Evolutionary conservation across 2,329 filamentous ascomycete genomes (phyloP), one percentile per base, ranked within the genome.

Genomic region (Diaporthe capsici): DNA sequence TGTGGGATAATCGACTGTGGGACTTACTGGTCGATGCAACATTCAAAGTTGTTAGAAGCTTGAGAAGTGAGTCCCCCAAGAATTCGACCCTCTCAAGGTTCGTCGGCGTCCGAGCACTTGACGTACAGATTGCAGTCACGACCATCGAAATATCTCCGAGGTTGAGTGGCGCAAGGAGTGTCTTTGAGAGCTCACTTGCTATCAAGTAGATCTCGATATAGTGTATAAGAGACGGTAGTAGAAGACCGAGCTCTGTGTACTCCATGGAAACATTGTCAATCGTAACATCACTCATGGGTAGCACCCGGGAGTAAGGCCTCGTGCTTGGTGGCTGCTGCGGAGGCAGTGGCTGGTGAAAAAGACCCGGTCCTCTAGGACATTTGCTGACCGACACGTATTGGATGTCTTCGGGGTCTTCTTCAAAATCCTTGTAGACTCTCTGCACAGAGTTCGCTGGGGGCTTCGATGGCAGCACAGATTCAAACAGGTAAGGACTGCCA

Each of bases 41-140:
- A 73, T 95, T 92, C 1, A 95, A 82, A 0, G 92, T 91, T 0
- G 93, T 88, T 63, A 90, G 91, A 74, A 93, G 90, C 80, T 98
- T 98, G 51, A 98, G 87, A 6, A 31, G 31, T 5, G 4, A 6
- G 80, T 98, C 96, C 0, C 97, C 97, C 0, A 98, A 85, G 79
- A 97, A 97, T 81, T 98, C 97, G 0, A 98, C 86, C 3, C 94
- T 88, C 80, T 98, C 94, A 81, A 98, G 98, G 78, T 98, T 90
- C 0, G 87, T 88, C 1, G 85, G 82, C 65, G 92, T 91, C 3
- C 83, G 81, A 0, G 94, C 91, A 1, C 87, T 87, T 0, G 92
- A 90, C 0, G 94, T 87, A 70, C 90, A 94, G 68, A 97, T 92
- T 1, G 96, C 95, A 13, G 91, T 92, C 1, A 92, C 82, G 0